phyloP scores from a whole-genome alignment of 352 stramenopile species.

The Pythium biforme region DNA sequence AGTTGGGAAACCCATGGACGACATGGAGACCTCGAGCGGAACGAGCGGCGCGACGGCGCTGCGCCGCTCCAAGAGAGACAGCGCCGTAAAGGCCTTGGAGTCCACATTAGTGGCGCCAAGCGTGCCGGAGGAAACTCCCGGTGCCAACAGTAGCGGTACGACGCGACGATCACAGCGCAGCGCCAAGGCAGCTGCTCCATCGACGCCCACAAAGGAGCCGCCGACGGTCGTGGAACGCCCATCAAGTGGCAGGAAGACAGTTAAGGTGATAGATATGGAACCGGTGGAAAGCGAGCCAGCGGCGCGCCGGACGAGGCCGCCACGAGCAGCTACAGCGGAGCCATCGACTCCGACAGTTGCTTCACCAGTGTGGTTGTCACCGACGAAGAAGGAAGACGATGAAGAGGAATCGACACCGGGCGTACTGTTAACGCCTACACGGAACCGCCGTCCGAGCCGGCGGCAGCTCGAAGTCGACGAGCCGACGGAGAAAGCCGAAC shows the following conservation, averaged over 20 bases:
- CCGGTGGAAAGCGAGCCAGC: not conserved
- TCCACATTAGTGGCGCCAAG: too few relatives aligned
- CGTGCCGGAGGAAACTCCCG: too few relatives aligned
- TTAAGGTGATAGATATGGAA: not conserved
- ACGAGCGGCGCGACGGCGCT: constrained; percentile 10
- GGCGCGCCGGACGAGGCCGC: not conserved
- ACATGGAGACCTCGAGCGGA: not conserved
- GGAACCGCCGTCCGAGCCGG: constrained; percentile 22
- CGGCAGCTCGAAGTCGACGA: constrained; percentile 16
- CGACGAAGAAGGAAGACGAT: not conserved
- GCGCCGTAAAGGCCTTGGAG: constrained; percentile 17
- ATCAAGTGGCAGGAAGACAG: not conserved
- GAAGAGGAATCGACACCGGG: too few relatives aligned
- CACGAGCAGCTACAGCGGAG: constrained; percentile 4
- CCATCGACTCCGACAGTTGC: not conserved
- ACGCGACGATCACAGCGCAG: constrained; percentile 31
- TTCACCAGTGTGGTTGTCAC: not conserved
- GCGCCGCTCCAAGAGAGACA: constrained; percentile 42
- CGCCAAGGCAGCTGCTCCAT: constrained; percentile 14
- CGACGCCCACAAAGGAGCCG: constrained; percentile 9
- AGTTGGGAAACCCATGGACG: not conserved
- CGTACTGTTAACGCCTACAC: constrained; percentile 19
- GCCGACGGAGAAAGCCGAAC: constrained; percentile 10
- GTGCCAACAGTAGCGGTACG: too few relatives aligned
- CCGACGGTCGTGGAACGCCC: not conserved